phyloP scores from a whole-genome alignment of 192 early-diverging fungal genomes.

The Spizellomyces sp. region DNA sequence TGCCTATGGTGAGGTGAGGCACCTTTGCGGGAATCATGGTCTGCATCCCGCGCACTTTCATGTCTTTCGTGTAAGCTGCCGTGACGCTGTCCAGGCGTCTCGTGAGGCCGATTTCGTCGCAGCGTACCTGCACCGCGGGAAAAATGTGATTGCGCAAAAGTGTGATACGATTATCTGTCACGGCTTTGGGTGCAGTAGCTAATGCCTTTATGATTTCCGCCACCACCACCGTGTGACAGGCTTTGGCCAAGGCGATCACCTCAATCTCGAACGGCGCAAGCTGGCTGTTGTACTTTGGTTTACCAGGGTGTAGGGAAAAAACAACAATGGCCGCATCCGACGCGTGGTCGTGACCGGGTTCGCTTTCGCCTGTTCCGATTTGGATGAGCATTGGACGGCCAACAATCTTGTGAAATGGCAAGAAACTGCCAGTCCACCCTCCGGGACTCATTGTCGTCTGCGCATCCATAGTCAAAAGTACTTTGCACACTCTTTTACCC shows the following conservation, averaged over 20 bases:
- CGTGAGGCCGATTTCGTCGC: too few relatives aligned
- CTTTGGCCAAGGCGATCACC: constrained; percentile 5
- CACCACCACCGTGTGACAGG: constrained; percentile 1
- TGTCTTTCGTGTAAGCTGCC: not conserved
- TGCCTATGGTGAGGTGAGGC: not conserved
- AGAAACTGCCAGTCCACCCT: not conserved
- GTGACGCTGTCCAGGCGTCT: not conserved
- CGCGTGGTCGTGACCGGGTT: too few relatives aligned
- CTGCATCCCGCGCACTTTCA: not conserved
- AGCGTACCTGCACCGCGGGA: too few relatives aligned
- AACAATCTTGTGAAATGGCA: not conserved
- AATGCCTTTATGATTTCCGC: not conserved
- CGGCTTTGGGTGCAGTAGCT: not conserved
- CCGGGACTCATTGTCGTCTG: constrained; percentile 4
- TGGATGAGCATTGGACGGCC: not conserved
- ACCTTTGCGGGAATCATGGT: not conserved
- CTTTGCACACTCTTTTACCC: not conserved
- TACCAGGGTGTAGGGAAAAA: constrained; percentile 1
- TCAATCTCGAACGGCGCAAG: not conserved
- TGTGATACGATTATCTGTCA: too few relatives aligned
- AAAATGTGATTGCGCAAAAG: too few relatives aligned
- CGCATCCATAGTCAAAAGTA: not conserved
- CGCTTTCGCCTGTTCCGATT: not conserved
- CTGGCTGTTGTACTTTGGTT: not conserved
- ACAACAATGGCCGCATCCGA: not conserved